Percentiles rank a stretch among this genome's conserved stretches.
phyloP scores from a whole-genome alignment of 2,329 filamentous ascomycete genomes.

The Epichloe elymi region DNA sequence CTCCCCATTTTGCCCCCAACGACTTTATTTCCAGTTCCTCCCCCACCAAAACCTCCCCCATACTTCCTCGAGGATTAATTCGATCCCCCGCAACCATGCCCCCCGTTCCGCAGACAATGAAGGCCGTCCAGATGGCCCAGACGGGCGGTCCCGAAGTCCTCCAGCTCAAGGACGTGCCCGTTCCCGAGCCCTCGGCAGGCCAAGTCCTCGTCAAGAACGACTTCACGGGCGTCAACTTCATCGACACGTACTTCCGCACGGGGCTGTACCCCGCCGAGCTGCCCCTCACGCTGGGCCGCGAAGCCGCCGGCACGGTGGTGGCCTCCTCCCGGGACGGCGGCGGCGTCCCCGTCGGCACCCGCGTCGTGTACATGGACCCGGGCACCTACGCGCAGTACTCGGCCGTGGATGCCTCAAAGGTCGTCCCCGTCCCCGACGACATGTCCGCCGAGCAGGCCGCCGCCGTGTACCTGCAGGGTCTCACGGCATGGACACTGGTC shows the following conservation, averaged over 20 bases:
- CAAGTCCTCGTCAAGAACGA: conserved; percentile 72
- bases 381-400: conserved; percentile 45
- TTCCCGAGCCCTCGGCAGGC: conserved; percentile 54
- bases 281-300: conserved; percentile 67
- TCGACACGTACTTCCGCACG: conserved; percentile 81
- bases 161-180: conserved; percentile 53
- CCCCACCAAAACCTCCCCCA: neutral
- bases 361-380: conserved; percentile 53
- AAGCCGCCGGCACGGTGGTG: conserved; percentile 61
- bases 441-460: conserved; percentile 50
- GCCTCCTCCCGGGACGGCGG: conserved; percentile 38
- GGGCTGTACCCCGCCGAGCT: conserved; percentile 65
- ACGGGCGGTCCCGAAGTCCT: conserved; percentile 57
- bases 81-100: conserved; percentile 38
- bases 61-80: neutral
- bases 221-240: conserved; percentile 73
- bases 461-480: conserved; percentile 62
- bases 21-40: neutral
- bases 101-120: conserved; percentile 59
- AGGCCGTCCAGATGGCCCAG: conserved; percentile 51
- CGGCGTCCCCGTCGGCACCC: conserved; percentile 52
- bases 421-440: conserved; percentile 49
- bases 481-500: conserved; percentile 70
- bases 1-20: neutral
- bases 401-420: conserved; percentile 36